Conservation (phyloP, 345 rosid genomes). For the Diplotaxis tenuifolia region DNA sequence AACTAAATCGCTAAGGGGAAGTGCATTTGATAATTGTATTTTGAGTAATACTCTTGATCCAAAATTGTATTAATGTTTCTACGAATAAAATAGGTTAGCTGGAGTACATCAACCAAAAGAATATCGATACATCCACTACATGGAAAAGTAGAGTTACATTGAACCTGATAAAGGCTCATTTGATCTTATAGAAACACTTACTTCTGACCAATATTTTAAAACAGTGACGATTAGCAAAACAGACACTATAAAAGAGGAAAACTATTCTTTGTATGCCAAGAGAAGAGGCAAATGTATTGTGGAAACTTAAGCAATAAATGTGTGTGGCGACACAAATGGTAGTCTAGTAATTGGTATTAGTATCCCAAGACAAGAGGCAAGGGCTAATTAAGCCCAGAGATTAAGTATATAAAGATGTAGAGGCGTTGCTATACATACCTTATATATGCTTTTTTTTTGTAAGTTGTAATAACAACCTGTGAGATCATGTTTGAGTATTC, state of each 20-base stretch:
- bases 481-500: conserved; percentile 21
- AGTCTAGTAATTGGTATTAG: conserved; percentile 13
- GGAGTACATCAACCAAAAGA: not conserved
- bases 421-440: conserved; percentile 16
- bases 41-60: not conserved
- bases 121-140: not conserved
- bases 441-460: conserved; percentile 2
- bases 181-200: no score
- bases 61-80: not conserved
- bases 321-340: conserved; percentile 19
- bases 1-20: not conserved
- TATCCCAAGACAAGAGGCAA: not conserved
- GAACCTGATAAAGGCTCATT: not conserved
- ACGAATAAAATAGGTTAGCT: not conserved
- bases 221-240: no score
- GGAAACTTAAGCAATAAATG: conserved; percentile 11
- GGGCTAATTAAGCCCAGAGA: conserved; percentile 13
- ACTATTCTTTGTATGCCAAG: no score
- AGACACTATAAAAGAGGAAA: not conserved
- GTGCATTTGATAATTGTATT: conserved; percentile 1
- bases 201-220: no score
- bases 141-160: not conserved
- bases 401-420: conserved; percentile 22
- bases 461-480: conserved; percentile 27
- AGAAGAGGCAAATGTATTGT: not conserved